phyloP scores from a whole-genome alignment of 352 stramenopile species.

The Globisporangium paddicum region DNA sequence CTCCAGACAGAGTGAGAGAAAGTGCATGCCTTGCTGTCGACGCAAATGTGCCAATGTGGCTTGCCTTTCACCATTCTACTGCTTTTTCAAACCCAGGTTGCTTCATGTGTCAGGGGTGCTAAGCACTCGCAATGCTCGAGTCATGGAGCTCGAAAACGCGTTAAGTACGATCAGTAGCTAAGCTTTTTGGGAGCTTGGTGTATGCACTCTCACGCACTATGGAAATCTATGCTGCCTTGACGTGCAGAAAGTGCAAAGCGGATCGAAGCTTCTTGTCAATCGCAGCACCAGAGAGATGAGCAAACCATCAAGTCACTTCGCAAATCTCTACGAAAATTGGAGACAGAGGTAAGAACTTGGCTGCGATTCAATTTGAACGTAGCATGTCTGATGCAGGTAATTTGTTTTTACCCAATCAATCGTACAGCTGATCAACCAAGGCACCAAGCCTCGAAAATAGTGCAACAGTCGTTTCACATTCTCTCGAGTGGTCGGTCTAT shows the following conservation, averaged over 20 bases:
- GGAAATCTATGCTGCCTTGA: background rate
- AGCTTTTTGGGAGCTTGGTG: background rate
- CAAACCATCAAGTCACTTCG: conserved; percentile 3
- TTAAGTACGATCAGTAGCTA: background rate
- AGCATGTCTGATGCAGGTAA: too few species aligned
- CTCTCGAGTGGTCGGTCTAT: background rate
- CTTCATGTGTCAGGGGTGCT: background rate
- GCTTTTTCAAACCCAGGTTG: background rate
- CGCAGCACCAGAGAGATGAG: conserved; percentile 7
- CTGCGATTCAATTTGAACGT: background rate
- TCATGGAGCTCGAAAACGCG: conserved; percentile 4
- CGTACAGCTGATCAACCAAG: background rate
- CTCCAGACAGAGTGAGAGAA: background rate
- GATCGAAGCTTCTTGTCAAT: background rate
- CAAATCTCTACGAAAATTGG: background rate
- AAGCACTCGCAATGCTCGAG: background rate
- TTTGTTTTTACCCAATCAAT: background rate
- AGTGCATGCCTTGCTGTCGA: too few species aligned
- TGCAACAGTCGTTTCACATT: background rate
- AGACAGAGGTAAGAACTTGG: background rate
- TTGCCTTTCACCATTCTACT: background rate
- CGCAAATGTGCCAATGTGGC: background rate
- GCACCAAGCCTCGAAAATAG: background rate
- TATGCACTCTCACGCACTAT: background rate
- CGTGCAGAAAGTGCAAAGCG: background rate